phyloP scores from a whole-genome alignment of 768 basidiomycete genomes.

The Lactarius psammicola region DNA sequence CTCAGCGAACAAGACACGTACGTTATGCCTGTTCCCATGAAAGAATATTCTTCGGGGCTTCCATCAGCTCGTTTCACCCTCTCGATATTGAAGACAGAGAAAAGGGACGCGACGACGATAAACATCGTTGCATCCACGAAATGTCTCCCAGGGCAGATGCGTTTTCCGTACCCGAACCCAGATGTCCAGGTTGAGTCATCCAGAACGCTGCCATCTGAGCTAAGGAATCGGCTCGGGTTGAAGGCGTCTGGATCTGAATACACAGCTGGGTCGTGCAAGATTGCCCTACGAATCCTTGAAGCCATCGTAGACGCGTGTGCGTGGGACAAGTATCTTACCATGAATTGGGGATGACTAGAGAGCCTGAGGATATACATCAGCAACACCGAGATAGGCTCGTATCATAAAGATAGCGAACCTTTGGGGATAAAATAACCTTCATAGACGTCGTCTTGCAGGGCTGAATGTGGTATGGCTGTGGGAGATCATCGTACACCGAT shows the following conservation, averaged over 20 bases:
- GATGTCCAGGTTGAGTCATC: background rate
- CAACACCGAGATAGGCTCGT: too few species aligned
- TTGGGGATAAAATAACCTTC: conserved; percentile 20
- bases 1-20: background rate
- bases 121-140: conserved; percentile 12
- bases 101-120: conserved; percentile 12
- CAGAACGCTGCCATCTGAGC: conserved; percentile 3
- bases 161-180: conserved; percentile 30
- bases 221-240: conserved; percentile 17
- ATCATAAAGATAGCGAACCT: background rate
- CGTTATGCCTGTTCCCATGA: background rate
- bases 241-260: conserved; percentile 18
- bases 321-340: background rate
- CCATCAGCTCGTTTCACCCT: background rate
- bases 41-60: background rate
- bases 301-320: too few species aligned
- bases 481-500: background rate
- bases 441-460: conserved; percentile 8
- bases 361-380: background rate
- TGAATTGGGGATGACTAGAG: conserved; percentile 7
- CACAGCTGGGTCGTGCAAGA: conserved; percentile 2
- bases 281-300: conserved; percentile 1
- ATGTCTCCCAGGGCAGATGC: conserved; percentile 29
- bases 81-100: conserved; percentile 14
- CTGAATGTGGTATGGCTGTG: conserved; percentile 7